Evolutionary conservation across 1,284 basidiomycete species (phyloP), one percentile per base, ranked within the genome.

Genomic region (Tilletiopsis washingtonensis): DNA sequence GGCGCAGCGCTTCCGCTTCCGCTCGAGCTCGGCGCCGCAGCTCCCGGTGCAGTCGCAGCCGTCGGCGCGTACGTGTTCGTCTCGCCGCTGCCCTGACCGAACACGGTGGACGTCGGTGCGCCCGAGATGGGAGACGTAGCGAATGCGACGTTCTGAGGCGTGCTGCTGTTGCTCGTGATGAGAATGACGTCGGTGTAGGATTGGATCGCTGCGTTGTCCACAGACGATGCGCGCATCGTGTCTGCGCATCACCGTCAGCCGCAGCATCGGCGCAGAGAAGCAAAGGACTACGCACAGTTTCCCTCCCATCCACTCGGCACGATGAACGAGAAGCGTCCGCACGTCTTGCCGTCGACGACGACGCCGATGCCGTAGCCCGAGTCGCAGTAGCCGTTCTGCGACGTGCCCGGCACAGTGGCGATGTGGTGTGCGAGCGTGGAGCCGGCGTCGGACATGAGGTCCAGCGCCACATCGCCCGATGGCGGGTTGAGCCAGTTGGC

Each of bases 401-500:
- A 59, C 17, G 49, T 40, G 38, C 60, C 46, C 38, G 63, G 62
- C 21, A 55, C 59, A 12, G 51, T 60, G 6, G 47, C 63, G 43
- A 66, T 34, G 34, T 47, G 47, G 57, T 64, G 61, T 5, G 57
- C 63, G 23, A 65, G 46, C 1, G 52, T 23, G 14, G 53, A 32
- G 43, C 55, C 50, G 54, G 53, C 59, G 52, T 64, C 59, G 47
- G 44, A 41, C 63, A 65, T 64, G 29, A 66, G 54, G 29, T 66
- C 62, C 37, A 66, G 37, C 40, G 57, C 43, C 12, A 66, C 63
- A 23, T 57, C 40, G 20, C 57, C 54, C 6, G 25, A 29, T 1
- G 63, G 62, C 23, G 63, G 59, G 40, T 66, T 62, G 49, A 51
- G 32, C 63, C 63, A 66, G 51, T 66, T 63, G 51, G 57, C 63